phyloP scores from a whole-genome alignment of 2,329 filamentous ascomycete species.

The Aphanoascus verrucosus region DNA sequence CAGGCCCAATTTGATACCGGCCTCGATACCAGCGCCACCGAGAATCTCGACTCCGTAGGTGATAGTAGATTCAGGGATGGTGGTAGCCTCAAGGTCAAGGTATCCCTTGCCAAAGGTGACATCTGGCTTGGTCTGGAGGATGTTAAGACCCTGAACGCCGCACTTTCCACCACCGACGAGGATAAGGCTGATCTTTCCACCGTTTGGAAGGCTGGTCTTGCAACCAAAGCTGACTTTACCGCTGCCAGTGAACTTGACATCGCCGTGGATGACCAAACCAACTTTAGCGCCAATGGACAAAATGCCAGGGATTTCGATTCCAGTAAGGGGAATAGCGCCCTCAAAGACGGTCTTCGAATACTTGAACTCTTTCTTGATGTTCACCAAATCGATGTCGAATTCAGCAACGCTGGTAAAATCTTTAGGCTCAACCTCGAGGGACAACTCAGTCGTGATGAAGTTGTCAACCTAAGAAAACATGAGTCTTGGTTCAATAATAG shows the following conservation, averaged over 20 bases:
- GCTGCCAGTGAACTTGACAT: constrained; percentile 16
- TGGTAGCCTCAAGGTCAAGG: constrained; percentile 18
- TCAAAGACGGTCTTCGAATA: constrained; percentile 15
- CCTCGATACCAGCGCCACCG: constrained; percentile 12
- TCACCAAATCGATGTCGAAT: constrained; percentile 15
- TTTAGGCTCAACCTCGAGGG: constrained; percentile 17
- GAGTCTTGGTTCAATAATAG: not conserved
- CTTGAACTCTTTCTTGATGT: constrained; percentile 8
- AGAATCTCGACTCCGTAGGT: constrained; percentile 22
- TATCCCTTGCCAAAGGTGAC: constrained; percentile 21
- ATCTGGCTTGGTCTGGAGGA: constrained; percentile 17
- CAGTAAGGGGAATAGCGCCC: constrained; percentile 19
- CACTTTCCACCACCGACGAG: constrained; percentile 19
- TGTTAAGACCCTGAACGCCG: constrained; percentile 20
- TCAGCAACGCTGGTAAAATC: constrained; percentile 18
- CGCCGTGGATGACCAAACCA: constrained; percentile 19
- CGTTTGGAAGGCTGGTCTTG: constrained; percentile 19
- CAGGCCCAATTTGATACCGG: constrained; percentile 11
- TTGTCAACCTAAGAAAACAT: constrained; percentile 15
- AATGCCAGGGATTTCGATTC: constrained; percentile 19
- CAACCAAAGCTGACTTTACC: constrained; percentile 21
- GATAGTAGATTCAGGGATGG: constrained; percentile 20
- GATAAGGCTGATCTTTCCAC: constrained; percentile 19
- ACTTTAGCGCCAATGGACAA: constrained; percentile 21
- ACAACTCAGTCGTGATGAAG: constrained; percentile 14